Percentiles rank a stretch among this genome's conserved stretches.
Evolutionary conservation across 2,329 filamentous ascomycete species (phyloP).

Genomic region (Monosporascus sp.): DNA sequence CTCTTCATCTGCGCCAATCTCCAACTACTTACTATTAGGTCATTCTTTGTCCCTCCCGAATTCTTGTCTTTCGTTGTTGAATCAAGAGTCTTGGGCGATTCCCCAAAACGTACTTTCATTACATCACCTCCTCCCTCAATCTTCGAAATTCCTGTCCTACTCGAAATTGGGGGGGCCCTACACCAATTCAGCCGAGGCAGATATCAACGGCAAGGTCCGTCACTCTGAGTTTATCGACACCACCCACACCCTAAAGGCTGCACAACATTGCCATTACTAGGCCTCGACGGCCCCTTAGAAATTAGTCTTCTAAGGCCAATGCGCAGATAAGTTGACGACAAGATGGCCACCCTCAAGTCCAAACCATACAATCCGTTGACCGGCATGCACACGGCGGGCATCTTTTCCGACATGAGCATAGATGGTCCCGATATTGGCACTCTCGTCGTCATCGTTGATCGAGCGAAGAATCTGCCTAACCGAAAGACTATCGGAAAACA

Average conservation of each 20-base stretch:
- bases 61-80: background rate
- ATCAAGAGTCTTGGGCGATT: background rate
- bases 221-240: background rate
- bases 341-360: constrained; percentile 45
- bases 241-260: background rate
- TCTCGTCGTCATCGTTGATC: constrained; percentile 84
- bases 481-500: constrained; percentile 97
- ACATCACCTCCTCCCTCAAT: background rate
- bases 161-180: background rate
- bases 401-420: constrained; percentile 88
- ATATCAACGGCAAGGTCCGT: background rate
- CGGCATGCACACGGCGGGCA: constrained; percentile 78
- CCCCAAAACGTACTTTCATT: background rate
- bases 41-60: background rate
- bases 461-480: constrained; percentile 95
- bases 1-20: background rate
- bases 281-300: too few species aligned
- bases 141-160: background rate
- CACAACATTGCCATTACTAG: background rate
- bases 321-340: constrained; percentile 11
- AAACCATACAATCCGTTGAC: constrained; percentile 50
- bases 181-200: background rate
- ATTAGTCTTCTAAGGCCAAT: too few species aligned
- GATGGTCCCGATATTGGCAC: constrained; percentile 93
- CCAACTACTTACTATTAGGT: background rate